Evolutionary conservation across 2,329 filamentous ascomycete genomes (phyloP), one percentile per base, ranked within the genome.

Genomic region (Aspergillus sp.): DNA sequence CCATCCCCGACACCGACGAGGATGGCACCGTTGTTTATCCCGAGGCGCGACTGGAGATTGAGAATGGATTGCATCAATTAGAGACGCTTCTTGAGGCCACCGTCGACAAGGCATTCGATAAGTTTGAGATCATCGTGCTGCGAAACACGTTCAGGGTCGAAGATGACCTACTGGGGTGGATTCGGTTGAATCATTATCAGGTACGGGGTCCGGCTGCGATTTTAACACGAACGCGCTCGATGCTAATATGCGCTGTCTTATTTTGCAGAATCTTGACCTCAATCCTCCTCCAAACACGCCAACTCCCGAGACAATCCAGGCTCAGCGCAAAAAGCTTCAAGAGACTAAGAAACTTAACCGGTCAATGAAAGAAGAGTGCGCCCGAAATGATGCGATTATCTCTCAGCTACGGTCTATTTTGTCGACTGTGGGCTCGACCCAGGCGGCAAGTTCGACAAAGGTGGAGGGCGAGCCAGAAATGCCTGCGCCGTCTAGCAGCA

Each of bases 61-160:
- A 96, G 71, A 88, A 92, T 71, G 95, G 95, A 60, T 86, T 91
- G 14, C 90, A 94, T 77, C 89, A 92, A 79, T 82, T 95, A 47
- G 91, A 95, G 76, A 95, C 91, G 16, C 81, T 95, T 9, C 83
- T 94, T 29, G 91, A 91, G 75, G 85, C 89, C 49, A 90, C 87
- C 68, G 91, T 94, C 64, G 91, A 95, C 77, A 90, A 89, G 75
- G 90, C 91, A 65, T 94, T 94, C 71, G 91, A 95, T 79, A 87
- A 90, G 64, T 89, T 94, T 69, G 91, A 95, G 80, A 90, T 99
- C 58, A 97, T 94, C 78, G 89, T 92, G 54, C 82, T 99, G 80
- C 84, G 92, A 65, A 97, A 97, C 72, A 90, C 93, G 67, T 78
- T 95, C 63, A 88, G 85, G 46, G 86, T 94, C 45, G 85, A 85